phyloP scores from a whole-genome alignment of 371 early-diverging fungal genomes.

The Apophysomyces elegans region DNA sequence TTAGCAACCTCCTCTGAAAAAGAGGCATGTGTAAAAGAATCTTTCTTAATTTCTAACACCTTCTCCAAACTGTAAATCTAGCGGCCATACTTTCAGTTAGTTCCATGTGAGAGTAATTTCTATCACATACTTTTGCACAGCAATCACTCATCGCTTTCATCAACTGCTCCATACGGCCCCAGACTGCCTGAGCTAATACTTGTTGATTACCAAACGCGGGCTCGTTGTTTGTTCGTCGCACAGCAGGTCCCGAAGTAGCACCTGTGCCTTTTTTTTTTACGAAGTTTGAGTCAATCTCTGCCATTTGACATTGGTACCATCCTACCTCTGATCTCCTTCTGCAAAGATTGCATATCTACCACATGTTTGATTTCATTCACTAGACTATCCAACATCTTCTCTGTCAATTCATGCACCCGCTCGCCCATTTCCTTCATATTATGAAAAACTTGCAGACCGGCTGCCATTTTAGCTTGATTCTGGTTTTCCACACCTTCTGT shows the following conservation, averaged over 20 bases:
- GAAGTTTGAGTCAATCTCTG: not conserved
- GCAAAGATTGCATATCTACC: conserved; percentile 65
- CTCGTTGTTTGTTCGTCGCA: conserved; percentile 58
- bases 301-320: not conserved
- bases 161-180: conserved; percentile 74
- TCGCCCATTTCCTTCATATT: conserved; percentile 66
- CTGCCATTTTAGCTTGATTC: conserved; percentile 75
- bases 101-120: not conserved
- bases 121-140: conserved; percentile 62
- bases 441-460: conserved; percentile 77
- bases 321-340: conserved; percentile 67
- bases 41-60: conserved; percentile 71
- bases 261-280: conserved; percentile 11
- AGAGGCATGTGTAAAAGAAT: conserved; percentile 66
- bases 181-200: conserved; percentile 57
- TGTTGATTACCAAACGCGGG: conserved; percentile 57
- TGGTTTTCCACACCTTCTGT: conserved; percentile 62
- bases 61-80: conserved; percentile 75
- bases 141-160: conserved; percentile 74
- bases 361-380: conserved; percentile 60
- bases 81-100: not conserved
- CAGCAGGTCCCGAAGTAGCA: conserved; percentile 30
- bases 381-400: conserved; percentile 53
- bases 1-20: conserved; percentile 65
- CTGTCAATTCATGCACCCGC: conserved; percentile 50